Evolutionary conservation across 371 early-diverging fungal genomes (phyloP).

Genomic region (Haplosporangium sp.): DNA sequence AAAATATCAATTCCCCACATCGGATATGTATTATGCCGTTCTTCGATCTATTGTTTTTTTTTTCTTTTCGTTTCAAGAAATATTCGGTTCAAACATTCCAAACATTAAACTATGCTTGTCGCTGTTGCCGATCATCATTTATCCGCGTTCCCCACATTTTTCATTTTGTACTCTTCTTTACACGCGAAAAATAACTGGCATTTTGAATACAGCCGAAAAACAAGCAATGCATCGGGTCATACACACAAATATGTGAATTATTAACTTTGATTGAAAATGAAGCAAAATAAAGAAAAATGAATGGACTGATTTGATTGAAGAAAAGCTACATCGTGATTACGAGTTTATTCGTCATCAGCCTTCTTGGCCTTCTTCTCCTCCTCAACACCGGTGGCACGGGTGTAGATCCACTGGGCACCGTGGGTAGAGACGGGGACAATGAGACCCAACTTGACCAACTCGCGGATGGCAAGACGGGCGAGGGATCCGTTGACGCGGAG

Average conservation of each 20-base stretch:
- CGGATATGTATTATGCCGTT: conserved; percentile 10
- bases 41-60: not conserved
- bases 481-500: conserved; percentile 97
- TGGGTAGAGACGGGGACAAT: conserved; percentile 92
- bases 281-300: not conserved
- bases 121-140: too few relatives aligned
- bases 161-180: too few relatives aligned
- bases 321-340: not conserved
- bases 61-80: not conserved
- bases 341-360: conserved; percentile 41
- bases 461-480: conserved; percentile 94
- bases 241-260: not conserved
- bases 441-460: conserved; percentile 90
- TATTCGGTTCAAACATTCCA: too few relatives aligned
- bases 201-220: not conserved
- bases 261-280: not conserved
- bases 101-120: too few relatives aligned
- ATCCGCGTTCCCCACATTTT: too few relatives aligned
- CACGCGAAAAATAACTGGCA: not conserved
- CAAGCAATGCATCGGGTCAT: not conserved
- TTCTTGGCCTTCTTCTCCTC: conserved; percentile 65
- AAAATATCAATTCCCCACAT: not conserved
- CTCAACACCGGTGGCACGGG: conserved; percentile 85
- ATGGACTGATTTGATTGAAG: not conserved
- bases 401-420: conserved; percentile 97